Evolutionary conservation across 352 stramenopile genomes (phyloP).

Genomic region (Phytophthora hibernalis): DNA sequence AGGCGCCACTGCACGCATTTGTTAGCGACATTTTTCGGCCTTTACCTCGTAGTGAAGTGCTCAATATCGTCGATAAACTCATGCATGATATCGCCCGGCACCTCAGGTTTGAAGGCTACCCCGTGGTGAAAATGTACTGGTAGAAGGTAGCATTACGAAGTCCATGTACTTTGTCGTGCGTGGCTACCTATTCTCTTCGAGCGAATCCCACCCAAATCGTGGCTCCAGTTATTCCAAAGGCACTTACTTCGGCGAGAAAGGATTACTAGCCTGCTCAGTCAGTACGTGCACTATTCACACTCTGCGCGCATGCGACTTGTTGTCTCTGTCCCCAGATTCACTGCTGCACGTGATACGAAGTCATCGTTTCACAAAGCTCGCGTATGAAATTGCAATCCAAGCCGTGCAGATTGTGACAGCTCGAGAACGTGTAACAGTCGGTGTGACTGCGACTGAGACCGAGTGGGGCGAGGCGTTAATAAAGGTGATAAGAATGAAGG

Average conservation of each 20-base stretch:
- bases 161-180: constrained; percentile 78
- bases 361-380: constrained; percentile 49
- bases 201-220: constrained; percentile 31
- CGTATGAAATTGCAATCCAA: constrained; percentile 49
- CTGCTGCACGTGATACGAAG: constrained; percentile 51
- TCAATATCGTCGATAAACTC: constrained; percentile 34
- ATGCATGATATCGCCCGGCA: constrained; percentile 51
- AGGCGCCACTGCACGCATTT: constrained; percentile 48
- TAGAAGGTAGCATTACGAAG: constrained; percentile 71
- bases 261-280: constrained; percentile 61
- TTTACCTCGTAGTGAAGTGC: constrained; percentile 36
- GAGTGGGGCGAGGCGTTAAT: constrained; percentile 53
- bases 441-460: constrained; percentile 37
- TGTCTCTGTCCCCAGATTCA: constrained; percentile 54
- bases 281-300: constrained; percentile 56
- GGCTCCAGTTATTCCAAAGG: constrained; percentile 50
- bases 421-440: constrained; percentile 18
- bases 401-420: constrained; percentile 27
- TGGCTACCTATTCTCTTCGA: constrained; percentile 49
- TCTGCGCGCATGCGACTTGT: constrained; percentile 61
- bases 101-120: constrained; percentile 71
- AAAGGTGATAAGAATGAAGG: constrained; percentile 43
- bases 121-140: constrained; percentile 63
- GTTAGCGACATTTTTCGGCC: constrained; percentile 50
- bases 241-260: constrained; percentile 69